These are phyloP conservation scores for Mimosa bimucronata DNA, from an alignment of 306 rosid species.

Conservation along the genomic window DNA sequence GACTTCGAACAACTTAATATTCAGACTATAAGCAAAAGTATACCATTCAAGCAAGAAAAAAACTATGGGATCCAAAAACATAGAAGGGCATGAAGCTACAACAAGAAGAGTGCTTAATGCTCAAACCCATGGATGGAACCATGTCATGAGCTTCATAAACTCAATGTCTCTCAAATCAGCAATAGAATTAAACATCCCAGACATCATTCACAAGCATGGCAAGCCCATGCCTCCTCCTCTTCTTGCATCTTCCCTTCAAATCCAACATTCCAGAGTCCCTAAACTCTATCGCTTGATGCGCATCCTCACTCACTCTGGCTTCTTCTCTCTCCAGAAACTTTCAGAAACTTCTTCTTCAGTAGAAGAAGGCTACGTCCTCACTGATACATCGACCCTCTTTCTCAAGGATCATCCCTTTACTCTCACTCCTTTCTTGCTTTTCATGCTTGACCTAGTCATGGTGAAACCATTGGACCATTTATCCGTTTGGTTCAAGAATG, in stretches of 20 bases:
- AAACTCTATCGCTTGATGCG: slow-evolving; percentile 48
- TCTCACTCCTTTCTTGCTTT: slow-evolving; percentile 20
- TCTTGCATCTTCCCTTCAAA: slow-evolving; percentile 23
- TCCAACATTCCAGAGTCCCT: slow-evolving; percentile 38
- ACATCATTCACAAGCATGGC: background rate
- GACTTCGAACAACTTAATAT: too few species aligned
- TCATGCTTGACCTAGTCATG: slow-evolving; percentile 28
- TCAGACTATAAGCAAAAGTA: too few species aligned
- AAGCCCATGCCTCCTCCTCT: background rate
- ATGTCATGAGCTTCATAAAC: background rate
- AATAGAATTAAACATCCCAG: background rate
- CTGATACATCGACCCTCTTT: slow-evolving; percentile 38
- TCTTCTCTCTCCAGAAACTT: background rate
- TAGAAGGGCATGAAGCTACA: background rate
- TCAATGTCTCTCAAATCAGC: background rate
- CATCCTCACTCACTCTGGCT: slow-evolving; percentile 10
- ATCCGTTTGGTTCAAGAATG: slow-evolving; percentile 48
- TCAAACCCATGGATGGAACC: background rate
- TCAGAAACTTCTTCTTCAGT: background rate
- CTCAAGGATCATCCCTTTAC: slow-evolving; percentile 38
- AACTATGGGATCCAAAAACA: too few species aligned
- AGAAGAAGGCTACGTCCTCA: slow-evolving; percentile 41
- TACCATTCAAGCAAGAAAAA: too few species aligned
- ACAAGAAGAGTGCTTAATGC: background rate
- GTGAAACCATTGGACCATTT: slow-evolving; percentile 27